Base-by-base conservation (phyloP, 1,284 basidiomycete species). In the Calocybe gambosa region DNA sequence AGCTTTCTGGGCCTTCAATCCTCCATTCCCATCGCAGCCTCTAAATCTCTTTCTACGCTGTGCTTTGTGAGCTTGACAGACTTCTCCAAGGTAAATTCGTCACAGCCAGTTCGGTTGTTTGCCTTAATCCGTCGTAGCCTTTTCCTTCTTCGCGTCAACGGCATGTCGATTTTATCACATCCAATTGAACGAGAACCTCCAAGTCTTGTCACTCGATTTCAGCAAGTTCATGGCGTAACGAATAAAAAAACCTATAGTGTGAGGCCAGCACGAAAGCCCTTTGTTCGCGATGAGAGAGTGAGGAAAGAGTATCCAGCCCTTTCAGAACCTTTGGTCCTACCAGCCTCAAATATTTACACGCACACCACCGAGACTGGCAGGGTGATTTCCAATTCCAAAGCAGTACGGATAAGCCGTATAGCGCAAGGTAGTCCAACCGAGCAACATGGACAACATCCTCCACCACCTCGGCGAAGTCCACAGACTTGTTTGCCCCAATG, bases 161-260 rank as follows among this genome's bases (percentile, higher is more conserved):
- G 43, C 25, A 47, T 52, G 51, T 33, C 39, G 12, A 35, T 21
- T 26, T 19, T 42, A 15, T 16, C 47, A 20, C 42, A 39, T 10
- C n/a, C 40, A 21, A 40, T n/a, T 36, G 51, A 52, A 12, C 57
- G 59, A 29, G 44, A 48, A 42, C 51, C 59, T n/a, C 72, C 70
- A 1, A 75, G 68, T 50, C 62, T 81, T 1, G 78, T 81, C 21
- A 67, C 62, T 23, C 76, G 76, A 15, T 62, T 81, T 7, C 77
- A 82, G 55, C 73, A 77, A 54, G 66, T 76, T 12, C 80, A 82
- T 44, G 80, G 79, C 6, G 54, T 81, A 37, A 79, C 75, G 6
- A 78, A 80, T 60, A 82, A 80, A 63, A 80, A 80, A 49, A 67
- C 78, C 8, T 80, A 80, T 49, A 73, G 77, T n/a, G 43, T 69